Conservation (phyloP, 352 stramenopile genomes). For the Globisporangium viniferum region DNA sequence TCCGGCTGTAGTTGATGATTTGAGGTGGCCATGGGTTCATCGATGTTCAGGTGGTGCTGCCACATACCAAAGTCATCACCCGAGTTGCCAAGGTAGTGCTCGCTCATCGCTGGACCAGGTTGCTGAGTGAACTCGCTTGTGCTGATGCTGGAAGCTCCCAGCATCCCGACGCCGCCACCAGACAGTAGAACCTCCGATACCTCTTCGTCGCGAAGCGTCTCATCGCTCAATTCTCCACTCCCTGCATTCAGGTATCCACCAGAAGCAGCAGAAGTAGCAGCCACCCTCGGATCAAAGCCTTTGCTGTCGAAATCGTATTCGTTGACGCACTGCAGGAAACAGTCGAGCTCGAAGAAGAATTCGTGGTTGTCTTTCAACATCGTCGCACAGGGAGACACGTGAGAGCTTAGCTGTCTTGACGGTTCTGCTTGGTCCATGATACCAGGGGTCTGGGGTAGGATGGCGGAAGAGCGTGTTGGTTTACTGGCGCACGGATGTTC, state of each 20-base stretch:
- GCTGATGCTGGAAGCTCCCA: not conserved
- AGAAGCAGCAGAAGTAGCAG: not conserved
- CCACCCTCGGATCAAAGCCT: constrained; percentile 14
- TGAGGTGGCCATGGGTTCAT: not conserved
- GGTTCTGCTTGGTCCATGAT: not conserved
- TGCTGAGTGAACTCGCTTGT: not conserved
- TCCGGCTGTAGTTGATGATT: not conserved
- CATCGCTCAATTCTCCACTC: too few relatives aligned
- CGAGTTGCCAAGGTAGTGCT: not conserved
- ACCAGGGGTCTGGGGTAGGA: not conserved
- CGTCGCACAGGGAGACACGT: not conserved
- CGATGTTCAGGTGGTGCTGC: not conserved
- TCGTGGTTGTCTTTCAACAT: constrained; percentile 14
- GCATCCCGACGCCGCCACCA: too few relatives aligned
- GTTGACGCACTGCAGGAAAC: constrained; percentile 34
- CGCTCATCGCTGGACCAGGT: too few relatives aligned
- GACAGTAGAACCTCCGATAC: not conserved
- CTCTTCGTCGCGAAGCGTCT: not conserved
- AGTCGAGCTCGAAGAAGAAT: constrained; percentile 38
- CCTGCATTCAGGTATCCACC: too few relatives aligned
- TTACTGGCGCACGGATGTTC: not conserved
- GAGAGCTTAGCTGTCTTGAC: not conserved
- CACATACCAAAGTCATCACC: too few relatives aligned
- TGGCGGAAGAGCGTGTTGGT: not conserved
- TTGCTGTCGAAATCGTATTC: constrained; percentile 6